These are phyloP conservation scores for Pseudoneurospora amorphoporcata DNA, from an alignment of 495 filamentous ascomycete genomes.

Conservation along the genomic window DNA sequence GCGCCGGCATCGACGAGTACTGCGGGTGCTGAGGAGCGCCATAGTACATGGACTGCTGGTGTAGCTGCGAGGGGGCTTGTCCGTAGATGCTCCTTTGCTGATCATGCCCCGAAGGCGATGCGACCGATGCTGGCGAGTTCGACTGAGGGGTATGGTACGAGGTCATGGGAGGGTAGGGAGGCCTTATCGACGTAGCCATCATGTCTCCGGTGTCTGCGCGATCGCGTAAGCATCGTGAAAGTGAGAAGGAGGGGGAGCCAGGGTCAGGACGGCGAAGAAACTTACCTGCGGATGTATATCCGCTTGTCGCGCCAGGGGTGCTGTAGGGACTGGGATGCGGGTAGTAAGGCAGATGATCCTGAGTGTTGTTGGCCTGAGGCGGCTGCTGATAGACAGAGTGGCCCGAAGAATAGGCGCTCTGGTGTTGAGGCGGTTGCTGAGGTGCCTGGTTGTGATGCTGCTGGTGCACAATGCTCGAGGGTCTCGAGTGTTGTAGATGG, in stretches of 20 bases:
- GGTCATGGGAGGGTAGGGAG: constrained; percentile 71
- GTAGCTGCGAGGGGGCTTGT: constrained; percentile 66
- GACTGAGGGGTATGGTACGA: constrained; percentile 90
- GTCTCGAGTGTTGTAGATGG: constrained; percentile 52
- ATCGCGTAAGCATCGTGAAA: constrained; percentile 17
- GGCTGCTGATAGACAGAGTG: constrained; percentile 45
- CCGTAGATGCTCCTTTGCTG: constrained; percentile 79
- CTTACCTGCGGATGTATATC: constrained; percentile 75
- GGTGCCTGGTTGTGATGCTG: constrained; percentile 48
- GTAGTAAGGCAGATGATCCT: constrained; percentile 62
- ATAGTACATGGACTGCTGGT: constrained; percentile 67
- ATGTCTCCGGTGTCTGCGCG: constrained; percentile 69
- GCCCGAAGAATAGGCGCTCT: constrained; percentile 47
- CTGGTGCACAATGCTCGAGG: constrained; percentile 54
- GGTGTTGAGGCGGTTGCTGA: constrained; percentile 38
- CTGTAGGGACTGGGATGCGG: constrained; percentile 64
- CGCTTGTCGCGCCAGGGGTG: constrained; percentile 55
- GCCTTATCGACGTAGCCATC: constrained; percentile 85
- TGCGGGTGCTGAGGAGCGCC: constrained; percentile 42
- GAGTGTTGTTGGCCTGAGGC: constrained; percentile 36
- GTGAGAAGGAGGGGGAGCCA: neutral
- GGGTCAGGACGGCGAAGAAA: constrained; percentile 15
- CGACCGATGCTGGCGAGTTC: constrained; percentile 91
- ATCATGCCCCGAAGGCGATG: constrained; percentile 80
- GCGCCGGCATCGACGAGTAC: constrained; percentile 58